These are phyloP conservation scores for Quercus dentata DNA, from an alignment of 306 rosid genomes.

Conservation along the genomic window DNA sequence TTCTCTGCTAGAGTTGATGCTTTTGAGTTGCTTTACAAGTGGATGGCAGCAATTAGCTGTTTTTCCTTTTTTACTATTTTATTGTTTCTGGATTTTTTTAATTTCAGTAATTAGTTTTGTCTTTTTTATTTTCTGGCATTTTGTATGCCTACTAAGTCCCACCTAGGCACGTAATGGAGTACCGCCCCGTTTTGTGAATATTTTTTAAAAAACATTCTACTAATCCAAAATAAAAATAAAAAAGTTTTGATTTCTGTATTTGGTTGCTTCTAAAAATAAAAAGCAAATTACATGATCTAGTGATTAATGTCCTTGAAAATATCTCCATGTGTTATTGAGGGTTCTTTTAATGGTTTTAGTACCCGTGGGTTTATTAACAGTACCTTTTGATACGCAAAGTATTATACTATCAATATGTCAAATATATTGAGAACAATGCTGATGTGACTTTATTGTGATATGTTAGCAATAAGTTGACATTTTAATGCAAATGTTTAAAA, in stretches of 20 bases:
- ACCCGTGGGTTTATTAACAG: too few relatives aligned
- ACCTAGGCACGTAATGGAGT: not conserved
- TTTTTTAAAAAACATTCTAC: not conserved
- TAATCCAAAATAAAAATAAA: not conserved
- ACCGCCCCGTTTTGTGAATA: not conserved
- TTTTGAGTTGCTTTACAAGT: not conserved
- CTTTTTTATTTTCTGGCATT: not conserved
- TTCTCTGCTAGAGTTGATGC: not conserved
- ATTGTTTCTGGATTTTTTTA: not conserved
- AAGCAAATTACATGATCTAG: not conserved
- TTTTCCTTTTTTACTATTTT: not conserved
- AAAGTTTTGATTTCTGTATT: not conserved
- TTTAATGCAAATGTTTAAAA: not conserved
- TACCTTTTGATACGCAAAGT: not conserved
- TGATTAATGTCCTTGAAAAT: not conserved
- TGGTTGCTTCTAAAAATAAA: not conserved
- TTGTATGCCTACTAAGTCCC: not conserved
- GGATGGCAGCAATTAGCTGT: not conserved
- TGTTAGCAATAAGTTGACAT: not conserved
- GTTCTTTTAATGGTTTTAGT: too few relatives aligned
- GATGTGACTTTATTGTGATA: not conserved
- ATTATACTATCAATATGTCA: not conserved
- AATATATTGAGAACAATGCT: not conserved
- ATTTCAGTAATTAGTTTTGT: not conserved
- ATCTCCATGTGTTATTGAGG: not conserved